These are phyloP conservation scores for Fusarium camptoceras DNA, from an alignment of 2,329 filamentous ascomycete species.

Conservation along the genomic window DNA sequence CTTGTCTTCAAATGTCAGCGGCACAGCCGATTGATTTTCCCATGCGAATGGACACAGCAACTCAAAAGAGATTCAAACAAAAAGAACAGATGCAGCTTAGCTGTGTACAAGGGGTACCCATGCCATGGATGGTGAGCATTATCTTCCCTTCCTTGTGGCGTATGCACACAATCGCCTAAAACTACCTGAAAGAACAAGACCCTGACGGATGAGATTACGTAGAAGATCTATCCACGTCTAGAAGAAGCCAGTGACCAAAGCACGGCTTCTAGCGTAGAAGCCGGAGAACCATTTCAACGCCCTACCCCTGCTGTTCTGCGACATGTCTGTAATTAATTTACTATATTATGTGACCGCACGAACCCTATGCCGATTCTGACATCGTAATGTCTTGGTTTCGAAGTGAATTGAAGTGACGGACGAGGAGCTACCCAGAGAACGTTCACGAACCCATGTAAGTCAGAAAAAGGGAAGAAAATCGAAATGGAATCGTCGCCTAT, in stretches of 20 bases:
- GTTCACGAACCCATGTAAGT: constrained; percentile 13
- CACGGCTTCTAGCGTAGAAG: constrained; percentile 24
- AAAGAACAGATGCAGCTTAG: constrained; percentile 26
- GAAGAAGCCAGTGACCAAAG: constrained; percentile 24
- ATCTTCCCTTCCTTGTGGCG: constrained; percentile 31
- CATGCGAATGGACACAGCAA: constrained; percentile 43
- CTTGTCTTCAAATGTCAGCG: constrained; percentile 19
- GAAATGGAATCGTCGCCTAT: constrained; percentile 7
- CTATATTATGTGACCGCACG: constrained; percentile 4
- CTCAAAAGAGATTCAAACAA: constrained; percentile 27
- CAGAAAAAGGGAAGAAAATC: constrained; percentile 10
- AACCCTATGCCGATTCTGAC: constrained; percentile 26
- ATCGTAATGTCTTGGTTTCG: constrained; percentile 11
- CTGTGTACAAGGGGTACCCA: constrained; percentile 40
- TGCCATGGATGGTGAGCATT: constrained; percentile 25
- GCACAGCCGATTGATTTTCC: constrained; percentile 35
- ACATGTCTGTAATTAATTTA: constrained; percentile 6
- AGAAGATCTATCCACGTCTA: constrained; percentile 18
- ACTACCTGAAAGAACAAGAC: constrained; percentile 21
- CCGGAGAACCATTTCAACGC: not conserved
- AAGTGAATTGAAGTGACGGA: not conserved
- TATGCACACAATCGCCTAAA: constrained; percentile 23
- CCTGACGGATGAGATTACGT: constrained; percentile 23
- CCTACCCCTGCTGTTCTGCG: constrained; percentile 1
- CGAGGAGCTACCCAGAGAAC: constrained; percentile 1